phyloP scores from a whole-genome alignment of 139 green algal genomes.

The Picochlorum sp. region DNA sequence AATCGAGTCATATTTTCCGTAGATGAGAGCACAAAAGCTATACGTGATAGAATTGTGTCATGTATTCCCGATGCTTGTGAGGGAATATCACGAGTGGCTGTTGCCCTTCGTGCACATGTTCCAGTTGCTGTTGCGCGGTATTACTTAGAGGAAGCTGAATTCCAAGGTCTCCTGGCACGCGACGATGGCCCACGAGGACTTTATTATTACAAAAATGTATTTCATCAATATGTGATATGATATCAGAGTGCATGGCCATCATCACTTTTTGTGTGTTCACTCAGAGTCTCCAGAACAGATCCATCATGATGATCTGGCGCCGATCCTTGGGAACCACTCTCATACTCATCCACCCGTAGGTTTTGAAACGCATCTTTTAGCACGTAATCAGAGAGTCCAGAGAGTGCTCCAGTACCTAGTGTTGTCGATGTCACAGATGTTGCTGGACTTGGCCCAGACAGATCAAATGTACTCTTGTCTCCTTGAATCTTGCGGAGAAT shows the following conservation, averaged over 20 bases:
- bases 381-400: too few species aligned
- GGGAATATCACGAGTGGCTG: conserved; percentile 40
- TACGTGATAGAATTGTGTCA: too few species aligned
- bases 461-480: neutral
- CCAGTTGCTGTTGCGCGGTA: conserved; percentile 64
- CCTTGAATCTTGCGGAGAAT: neutral
- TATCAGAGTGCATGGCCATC: too few species aligned
- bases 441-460: neutral
- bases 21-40: too few species aligned
- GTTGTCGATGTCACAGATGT: neutral
- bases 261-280: too few species aligned
- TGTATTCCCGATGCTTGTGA: conserved; percentile 18
- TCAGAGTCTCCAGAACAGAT: conserved; percentile 16
- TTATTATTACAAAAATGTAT: conserved; percentile 86
- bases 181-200: conserved; percentile 83
- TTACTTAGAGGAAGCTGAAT: conserved; percentile 76
- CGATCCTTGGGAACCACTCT: neutral
- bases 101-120: conserved; percentile 44
- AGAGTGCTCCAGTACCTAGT: neutral
- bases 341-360: too few species aligned
- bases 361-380: too few species aligned
- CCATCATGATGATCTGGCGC: conserved; percentile 1
- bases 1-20: too few species aligned
- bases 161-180: conserved; percentile 65
- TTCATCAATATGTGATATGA: conserved; percentile 18